Percentiles rank a stretch among this genome's conserved stretches.
Conservation (phyloP, 805 yeast species). For the Hanseniaspora vineae region DNA sequence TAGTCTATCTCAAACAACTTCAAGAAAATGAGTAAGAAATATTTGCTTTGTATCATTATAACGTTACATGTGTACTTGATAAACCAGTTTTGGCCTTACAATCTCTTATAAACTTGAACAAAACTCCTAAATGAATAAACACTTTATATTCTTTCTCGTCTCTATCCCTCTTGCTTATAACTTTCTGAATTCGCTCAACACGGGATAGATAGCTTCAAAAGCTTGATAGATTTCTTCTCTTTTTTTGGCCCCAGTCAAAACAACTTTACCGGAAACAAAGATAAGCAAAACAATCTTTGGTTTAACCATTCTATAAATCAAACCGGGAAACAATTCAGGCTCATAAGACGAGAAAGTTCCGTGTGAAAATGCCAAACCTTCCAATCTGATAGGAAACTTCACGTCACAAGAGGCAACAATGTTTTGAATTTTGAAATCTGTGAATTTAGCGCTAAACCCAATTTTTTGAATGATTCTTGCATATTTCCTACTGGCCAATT, state of each 20-base stretch:
- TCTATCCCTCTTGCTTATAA: conserved; percentile 14
- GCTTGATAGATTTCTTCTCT: conserved; percentile 98
- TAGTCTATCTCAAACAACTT: not conserved
- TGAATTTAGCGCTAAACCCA: conserved; percentile 95
- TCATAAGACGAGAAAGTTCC: conserved; percentile 98
- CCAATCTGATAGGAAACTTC: conserved; percentile 91
- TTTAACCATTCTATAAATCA: conserved; percentile 98
- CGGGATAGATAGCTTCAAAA: conserved; percentile 96
- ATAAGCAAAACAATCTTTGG: conserved; percentile 93
- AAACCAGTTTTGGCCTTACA: no score
- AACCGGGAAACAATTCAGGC: conserved; percentile 96
- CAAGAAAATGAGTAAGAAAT: no score
- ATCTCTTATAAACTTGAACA: no score
- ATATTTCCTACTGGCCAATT: conserved; percentile 91
- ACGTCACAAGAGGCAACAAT: conserved; percentile 98
- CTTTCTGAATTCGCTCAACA: conserved; percentile 93
- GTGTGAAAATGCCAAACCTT: conserved; percentile 95
- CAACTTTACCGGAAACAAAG: conserved; percentile 95
- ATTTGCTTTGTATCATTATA: no score
- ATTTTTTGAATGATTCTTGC: conserved; percentile 96
- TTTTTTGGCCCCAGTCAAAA: conserved; percentile 96
- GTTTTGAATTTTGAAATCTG: conserved; percentile 95
- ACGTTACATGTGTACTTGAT: no score
- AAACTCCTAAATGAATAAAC: conserved; percentile 7
- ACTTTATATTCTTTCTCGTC: not conserved